phyloP scores from a whole-genome alignment of 805 yeast species.

The Babjeviella inositovora region DNA sequence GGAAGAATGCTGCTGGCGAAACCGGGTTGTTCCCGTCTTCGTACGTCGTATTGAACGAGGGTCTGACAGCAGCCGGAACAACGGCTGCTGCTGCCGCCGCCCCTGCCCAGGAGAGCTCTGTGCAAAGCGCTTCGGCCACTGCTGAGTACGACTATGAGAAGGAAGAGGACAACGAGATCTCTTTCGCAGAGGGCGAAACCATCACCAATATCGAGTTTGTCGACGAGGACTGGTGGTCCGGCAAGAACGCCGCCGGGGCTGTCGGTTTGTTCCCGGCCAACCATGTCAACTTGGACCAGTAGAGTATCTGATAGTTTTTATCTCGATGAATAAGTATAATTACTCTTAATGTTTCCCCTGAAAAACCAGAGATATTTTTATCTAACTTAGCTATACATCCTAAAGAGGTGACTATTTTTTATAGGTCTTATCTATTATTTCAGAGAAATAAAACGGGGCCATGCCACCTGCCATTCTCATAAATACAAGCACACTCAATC shows the following conservation, averaged over 20 bases:
- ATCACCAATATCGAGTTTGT: conserved; percentile 76
- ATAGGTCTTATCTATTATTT: no score
- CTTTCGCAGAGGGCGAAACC: conserved; percentile 69
- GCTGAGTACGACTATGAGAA: conserved; percentile 79
- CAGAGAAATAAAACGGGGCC: no score
- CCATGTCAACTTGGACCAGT: conserved; percentile 32
- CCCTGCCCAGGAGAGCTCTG: conserved; percentile 4
- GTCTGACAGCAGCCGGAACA: conserved; percentile 3
- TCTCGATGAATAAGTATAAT: no score
- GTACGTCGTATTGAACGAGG: conserved; percentile 23
- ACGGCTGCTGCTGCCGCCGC: conserved; percentile 7
- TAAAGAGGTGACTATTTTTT: no score
- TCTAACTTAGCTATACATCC: no score
- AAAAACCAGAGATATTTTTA: no score
- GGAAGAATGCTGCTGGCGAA: conserved; percentile 21
- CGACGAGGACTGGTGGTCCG: conserved; percentile 97
- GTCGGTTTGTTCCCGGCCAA: conserved; percentile 85
- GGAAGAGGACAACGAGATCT: conserved; percentile 81
- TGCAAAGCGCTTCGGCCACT: conserved; percentile 26
- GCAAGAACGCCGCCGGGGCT: conserved; percentile 58
- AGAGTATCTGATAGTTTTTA: not conserved
- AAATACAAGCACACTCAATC: no score
- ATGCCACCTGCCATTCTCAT: no score
- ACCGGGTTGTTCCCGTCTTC: conserved; percentile 41
- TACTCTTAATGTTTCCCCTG: no score